A percentile compares a stretch with the other conserved stretches of the same genome.
phyloP scores from a whole-genome alignment of 2,329 filamentous ascomycete genomes.

The Gliomastix tumulicola region DNA sequence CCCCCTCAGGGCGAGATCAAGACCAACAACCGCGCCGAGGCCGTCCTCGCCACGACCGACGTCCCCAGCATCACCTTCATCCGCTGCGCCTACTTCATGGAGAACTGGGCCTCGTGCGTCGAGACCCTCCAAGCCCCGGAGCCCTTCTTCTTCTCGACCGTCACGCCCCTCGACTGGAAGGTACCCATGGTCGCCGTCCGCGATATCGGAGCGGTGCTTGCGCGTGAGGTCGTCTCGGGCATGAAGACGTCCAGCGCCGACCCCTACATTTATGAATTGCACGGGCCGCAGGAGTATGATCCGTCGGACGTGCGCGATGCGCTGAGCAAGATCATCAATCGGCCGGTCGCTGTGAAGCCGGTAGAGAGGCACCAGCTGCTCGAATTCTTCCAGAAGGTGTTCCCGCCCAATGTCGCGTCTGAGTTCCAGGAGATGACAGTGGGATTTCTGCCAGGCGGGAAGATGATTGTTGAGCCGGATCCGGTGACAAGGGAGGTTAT shows the following conservation, averaged over 20 bases:
- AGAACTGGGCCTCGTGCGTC: conserved; percentile 23
- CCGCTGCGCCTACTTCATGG: conserved; percentile 27
- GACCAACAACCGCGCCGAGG: conserved; percentile 24
- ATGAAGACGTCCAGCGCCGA: neutral
- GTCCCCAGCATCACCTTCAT: conserved; percentile 19
- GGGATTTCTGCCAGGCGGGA: conserved; percentile 17
- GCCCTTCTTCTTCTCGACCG: conserved; percentile 23
- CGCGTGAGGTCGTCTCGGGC: neutral
- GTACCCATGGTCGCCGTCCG: conserved; percentile 21
- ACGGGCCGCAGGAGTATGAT: conserved; percentile 18
- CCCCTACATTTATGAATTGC: conserved; percentile 21
- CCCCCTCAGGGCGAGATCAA: conserved; percentile 23
- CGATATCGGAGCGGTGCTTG: conserved; percentile 12
- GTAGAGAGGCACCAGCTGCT: conserved; percentile 15
- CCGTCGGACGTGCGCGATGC: conserved; percentile 18
- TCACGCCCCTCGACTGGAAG: conserved; percentile 21
- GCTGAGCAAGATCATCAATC: conserved; percentile 16
- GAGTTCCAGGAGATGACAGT: conserved; percentile 21
- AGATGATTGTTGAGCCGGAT: conserved; percentile 8
- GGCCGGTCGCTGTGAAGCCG: conserved; percentile 14
- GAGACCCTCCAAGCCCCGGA: conserved; percentile 14
- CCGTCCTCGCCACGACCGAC: conserved; percentile 7
- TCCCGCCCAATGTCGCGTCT: conserved; percentile 13
- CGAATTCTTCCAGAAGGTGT: conserved; percentile 10
- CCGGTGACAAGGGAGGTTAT: conserved; percentile 10